A percentile compares a stretch with the other conserved stretches of the same genome.
These are phyloP conservation scores for Carpinus fangiana DNA, from an alignment of 306 rosid species.

Conservation along the genomic window DNA sequence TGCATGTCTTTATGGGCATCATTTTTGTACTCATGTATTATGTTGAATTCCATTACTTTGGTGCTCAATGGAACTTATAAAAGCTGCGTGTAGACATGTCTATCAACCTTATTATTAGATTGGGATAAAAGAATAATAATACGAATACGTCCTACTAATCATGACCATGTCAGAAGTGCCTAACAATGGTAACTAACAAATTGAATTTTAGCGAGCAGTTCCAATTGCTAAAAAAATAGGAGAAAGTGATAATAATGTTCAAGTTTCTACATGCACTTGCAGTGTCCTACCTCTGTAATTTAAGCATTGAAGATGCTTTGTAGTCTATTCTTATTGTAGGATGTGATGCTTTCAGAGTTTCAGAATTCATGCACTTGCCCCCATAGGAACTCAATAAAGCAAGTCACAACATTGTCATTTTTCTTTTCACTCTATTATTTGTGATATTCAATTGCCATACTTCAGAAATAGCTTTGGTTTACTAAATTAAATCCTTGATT, in stretches of 20 bases:
- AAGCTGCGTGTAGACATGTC: background rate
- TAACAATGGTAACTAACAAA: background rate
- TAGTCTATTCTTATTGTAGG: background rate
- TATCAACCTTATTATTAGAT: background rate
- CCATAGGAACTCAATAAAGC: background rate
- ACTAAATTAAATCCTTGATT: background rate
- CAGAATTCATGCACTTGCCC: too few relatives aligned
- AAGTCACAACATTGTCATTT: slow-evolving; percentile 12
- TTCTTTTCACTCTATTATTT: background rate
- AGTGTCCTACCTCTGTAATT: background rate
- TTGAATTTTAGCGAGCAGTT: background rate
- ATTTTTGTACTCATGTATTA: background rate
- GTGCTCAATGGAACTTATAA: background rate
- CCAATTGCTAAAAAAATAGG: background rate
- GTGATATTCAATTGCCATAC: background rate
- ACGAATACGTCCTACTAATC: background rate
- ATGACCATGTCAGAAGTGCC: background rate
- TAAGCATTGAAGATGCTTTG: background rate
- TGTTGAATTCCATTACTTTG: background rate
- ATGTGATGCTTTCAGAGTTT: background rate
- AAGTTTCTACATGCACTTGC: background rate
- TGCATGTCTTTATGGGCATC: background rate
- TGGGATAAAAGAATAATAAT: background rate
- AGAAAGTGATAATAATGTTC: background rate
- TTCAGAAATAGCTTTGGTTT: background rate